phyloP scores from a whole-genome alignment of 495 filamentous ascomycete genomes.

The Xylaria bambusicola region DNA sequence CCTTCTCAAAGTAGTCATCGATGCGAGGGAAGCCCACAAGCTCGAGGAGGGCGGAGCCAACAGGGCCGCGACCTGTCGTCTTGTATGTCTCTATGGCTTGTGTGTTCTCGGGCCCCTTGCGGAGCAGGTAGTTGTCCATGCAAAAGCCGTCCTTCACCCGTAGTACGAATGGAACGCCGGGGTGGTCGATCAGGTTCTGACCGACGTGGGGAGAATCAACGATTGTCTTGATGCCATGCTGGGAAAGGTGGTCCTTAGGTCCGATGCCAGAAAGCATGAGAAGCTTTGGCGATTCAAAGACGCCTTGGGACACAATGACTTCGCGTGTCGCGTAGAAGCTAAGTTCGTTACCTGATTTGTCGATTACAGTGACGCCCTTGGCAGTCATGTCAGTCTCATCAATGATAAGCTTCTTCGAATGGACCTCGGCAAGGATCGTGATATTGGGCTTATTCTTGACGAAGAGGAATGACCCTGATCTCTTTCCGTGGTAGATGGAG shows the following conservation, averaged over 20 bases:
- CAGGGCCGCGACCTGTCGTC: conserved; percentile 52
- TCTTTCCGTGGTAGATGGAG: conserved; percentile 60
- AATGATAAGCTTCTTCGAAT: conserved; percentile 58
- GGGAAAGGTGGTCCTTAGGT: conserved; percentile 47
- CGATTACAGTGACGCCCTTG: conserved; percentile 40
- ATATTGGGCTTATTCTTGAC: conserved; percentile 59
- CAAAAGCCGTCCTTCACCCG: conserved; percentile 56
- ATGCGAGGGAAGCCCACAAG: conserved; percentile 60
- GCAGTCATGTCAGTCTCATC: conserved; percentile 38
- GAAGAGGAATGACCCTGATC: conserved; percentile 55
- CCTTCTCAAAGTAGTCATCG: conserved; percentile 51
- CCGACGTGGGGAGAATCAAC: conserved; percentile 57
- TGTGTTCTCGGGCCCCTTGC: conserved; percentile 48
- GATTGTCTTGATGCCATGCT: conserved; percentile 52
- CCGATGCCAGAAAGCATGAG: conserved; percentile 66
- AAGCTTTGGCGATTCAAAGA: conserved; percentile 60
- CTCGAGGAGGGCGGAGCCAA: conserved; percentile 54
- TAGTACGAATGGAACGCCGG: conserved; percentile 55
- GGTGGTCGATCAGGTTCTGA: conserved; percentile 62
- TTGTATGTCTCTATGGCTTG: conserved; percentile 49
- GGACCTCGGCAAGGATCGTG: conserved; percentile 48
- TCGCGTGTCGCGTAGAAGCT: conserved; percentile 51
- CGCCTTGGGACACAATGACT: conserved; percentile 58
- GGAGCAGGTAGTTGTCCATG: conserved; percentile 57
- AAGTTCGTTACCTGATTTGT: conserved; percentile 40